phyloP scores from a whole-genome alignment of 768 basidiomycete genomes.

The Holtermannia corniformis region DNA sequence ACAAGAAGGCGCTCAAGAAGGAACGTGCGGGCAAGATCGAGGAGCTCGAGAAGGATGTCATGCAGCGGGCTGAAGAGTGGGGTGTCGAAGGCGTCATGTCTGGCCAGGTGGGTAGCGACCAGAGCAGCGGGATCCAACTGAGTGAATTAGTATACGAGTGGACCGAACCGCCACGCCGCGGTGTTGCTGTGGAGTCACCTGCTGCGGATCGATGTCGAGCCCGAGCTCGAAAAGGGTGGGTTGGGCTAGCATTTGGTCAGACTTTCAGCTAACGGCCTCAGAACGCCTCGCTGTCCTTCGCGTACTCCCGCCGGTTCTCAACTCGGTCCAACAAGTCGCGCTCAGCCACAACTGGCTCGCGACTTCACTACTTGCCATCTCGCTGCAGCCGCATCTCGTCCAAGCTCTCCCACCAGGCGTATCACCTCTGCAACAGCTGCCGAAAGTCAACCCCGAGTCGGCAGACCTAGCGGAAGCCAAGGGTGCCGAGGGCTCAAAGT shows the following conservation, averaged over 20 bases:
- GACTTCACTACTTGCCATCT: conserved; percentile 68
- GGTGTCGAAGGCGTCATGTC: conserved; percentile 24
- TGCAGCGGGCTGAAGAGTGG: conserved; percentile 24
- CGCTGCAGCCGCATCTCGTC: conserved; percentile 67
- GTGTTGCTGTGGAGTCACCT: conserved; percentile 77
- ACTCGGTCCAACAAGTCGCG: conserved; percentile 69
- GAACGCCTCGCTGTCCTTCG: conserved; percentile 66
- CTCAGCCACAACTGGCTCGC: conserved; percentile 81
- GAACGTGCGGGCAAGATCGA: conserved; percentile 34
- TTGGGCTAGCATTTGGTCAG: conserved; percentile 13
- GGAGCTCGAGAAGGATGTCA: conserved; percentile 36
- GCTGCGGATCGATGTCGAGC: conserved; percentile 53
- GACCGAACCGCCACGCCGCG: conserved; percentile 29
- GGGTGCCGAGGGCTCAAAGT: conserved; percentile 46
- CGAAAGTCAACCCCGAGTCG: conserved; percentile 51
- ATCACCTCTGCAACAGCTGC: conserved; percentile 61
- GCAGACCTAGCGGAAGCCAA: conserved; percentile 30
- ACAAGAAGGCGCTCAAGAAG: conserved; percentile 38
- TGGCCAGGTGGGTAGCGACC: conserved; percentile 6
- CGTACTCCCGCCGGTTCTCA: conserved; percentile 62
- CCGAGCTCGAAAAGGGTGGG: conserved; percentile 58
- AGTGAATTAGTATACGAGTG: conserved; percentile 2
- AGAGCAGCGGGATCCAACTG: no score
- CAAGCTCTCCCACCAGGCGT: conserved; percentile 57
- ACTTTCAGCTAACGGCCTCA: conserved; percentile 38